Evolutionary conservation across 2,329 filamentous ascomycete species (phyloP), one percentile per base, ranked within the genome.

Genomic region (Penicillium sp.): DNA sequence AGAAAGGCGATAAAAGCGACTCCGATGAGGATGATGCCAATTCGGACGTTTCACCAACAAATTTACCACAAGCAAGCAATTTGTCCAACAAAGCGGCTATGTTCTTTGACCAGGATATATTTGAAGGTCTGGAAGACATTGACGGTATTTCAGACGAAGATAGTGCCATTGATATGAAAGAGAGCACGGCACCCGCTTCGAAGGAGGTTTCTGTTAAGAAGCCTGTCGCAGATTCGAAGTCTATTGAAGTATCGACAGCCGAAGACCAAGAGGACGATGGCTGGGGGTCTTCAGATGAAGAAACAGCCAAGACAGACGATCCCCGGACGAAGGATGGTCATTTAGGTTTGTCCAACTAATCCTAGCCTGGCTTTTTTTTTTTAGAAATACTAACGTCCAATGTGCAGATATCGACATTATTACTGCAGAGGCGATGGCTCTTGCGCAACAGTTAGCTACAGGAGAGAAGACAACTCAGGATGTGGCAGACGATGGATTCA

Each of bases 361-460:
- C 53, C 68, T 18, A n/a, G 28, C 20, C 18, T 23, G 16, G 28
- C 63, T 16, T 66, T 68, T 23, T 66, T 68, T 23, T 65, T 14
- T 35, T 63, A 33, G 66, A 21, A 21, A 40, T 20, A 20, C 26
- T 38, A 43, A 43, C 40, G 11, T 43, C 9, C 5, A 49, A 30
- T 42, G 18, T 55, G 70, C 74, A 81, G 92, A 97, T 69, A 96
- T 99, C 74, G 91, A 97, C 71, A 97, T 99, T 67, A 96, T 97
- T 68, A 99, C 94, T n/a, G 94, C 91, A 5, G 94, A 99, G 79
- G 94, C 95, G 62, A 99, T 99, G 94, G 95, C 93, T 0, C 82
- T 99, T 16, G 95, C 94, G 0, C 94, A 97, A 63, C 84, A 91
- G 68, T 86, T 99, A 58, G 94, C 92, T 3, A 91, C 88, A 0